These are phyloP conservation scores for Hortiboletus campestris DNA, from an alignment of 768 basidiomycete species.

Conservation along the genomic window DNA sequence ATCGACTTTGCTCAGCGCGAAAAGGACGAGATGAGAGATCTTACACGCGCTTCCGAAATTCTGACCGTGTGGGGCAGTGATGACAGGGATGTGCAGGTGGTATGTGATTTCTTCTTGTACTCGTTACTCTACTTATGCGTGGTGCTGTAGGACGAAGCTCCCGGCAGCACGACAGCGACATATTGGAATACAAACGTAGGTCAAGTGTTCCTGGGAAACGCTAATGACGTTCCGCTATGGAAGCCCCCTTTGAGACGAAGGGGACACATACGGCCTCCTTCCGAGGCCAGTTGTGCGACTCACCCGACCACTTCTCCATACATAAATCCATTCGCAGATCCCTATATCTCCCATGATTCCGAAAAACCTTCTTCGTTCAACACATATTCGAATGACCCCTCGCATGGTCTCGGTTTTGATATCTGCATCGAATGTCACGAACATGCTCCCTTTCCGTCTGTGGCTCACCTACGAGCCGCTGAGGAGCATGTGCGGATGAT, in stretches of 20 bases:
- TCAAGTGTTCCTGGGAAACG: conserved; percentile 80
- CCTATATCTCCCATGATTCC: conserved; percentile 9
- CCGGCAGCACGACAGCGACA: conserved; percentile 37
- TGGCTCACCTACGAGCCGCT: conserved; percentile 63
- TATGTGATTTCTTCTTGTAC: background rate
- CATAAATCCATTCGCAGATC: conserved; percentile 18
- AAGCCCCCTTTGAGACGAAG: conserved; percentile 22
- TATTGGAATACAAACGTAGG: conserved; percentile 58
- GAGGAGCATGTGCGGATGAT: conserved; percentile 71
- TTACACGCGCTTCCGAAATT: conserved; percentile 83
- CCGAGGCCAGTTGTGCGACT: background rate
- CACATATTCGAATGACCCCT: conserved; percentile 40
- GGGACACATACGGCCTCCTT: background rate
- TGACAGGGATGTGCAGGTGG: conserved; percentile 9
- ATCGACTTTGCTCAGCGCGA: conserved; percentile 83
- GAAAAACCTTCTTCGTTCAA: conserved; percentile 35
- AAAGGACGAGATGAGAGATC: conserved; percentile 85
- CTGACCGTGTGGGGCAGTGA: conserved; percentile 41
- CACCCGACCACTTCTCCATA: conserved; percentile 6
- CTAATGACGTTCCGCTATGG: conserved; percentile 69
- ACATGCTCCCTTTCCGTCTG: conserved; percentile 68
- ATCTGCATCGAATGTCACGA: conserved; percentile 90
- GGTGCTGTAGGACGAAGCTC: conserved; percentile 16
- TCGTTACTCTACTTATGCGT: background rate
- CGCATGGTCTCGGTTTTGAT: conserved; percentile 66